Base-by-base conservation (phyloP, 331 rosid genomes). In the Arachis monticola region DNA sequence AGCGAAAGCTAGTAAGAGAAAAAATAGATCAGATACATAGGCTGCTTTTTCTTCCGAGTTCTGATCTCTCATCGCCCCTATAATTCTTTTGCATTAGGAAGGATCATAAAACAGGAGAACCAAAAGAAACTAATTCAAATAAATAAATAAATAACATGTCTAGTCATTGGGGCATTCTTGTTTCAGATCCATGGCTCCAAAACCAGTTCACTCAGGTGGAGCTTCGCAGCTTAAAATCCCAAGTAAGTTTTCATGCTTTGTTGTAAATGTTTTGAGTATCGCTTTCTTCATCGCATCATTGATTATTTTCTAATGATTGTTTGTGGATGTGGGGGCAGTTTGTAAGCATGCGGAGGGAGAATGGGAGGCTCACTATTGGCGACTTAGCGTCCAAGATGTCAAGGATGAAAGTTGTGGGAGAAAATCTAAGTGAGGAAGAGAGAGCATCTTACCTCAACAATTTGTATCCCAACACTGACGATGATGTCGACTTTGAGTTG, bases 301-400 rank as follows among this genome's bases (percentile, higher is more conserved):
- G 0, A 17, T 80, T 51, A 5, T 38, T 66, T 64, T 22, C 2
- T 48, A 35, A 68, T 83, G 64, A 17, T 69, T 35, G 70, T 46
- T 61, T 47, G 8, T 9, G 45, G 50, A 32, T 81, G 63, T 35
- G 40, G 4, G 53, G 83, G 77, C 69, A 94, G 98, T 94, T 90
- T 66, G 75, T 84, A 84, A 85, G 93, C 89, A 94, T 94, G 95
- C 90, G 89, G 82, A 91, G 96, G 69, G 98, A 94, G 79, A 88
- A 85, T 64, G 95, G 93, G 55, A 86, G 64, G 85, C 96, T 94
- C 75, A 77, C 84, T 50, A 80, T 94, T 17, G 89, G 83, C 31
- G 97, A 94, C 78, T 78, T 94, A 90, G 88, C 95, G 83, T 89
- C 97, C 11, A 94, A 86, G 85, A 94, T 91, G 98, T 87, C 98